Evolutionary conservation across 139 green algal species (phyloP), one percentile per base, ranked within the genome.

Genomic region (Tetratostichococcus sp.): DNA sequence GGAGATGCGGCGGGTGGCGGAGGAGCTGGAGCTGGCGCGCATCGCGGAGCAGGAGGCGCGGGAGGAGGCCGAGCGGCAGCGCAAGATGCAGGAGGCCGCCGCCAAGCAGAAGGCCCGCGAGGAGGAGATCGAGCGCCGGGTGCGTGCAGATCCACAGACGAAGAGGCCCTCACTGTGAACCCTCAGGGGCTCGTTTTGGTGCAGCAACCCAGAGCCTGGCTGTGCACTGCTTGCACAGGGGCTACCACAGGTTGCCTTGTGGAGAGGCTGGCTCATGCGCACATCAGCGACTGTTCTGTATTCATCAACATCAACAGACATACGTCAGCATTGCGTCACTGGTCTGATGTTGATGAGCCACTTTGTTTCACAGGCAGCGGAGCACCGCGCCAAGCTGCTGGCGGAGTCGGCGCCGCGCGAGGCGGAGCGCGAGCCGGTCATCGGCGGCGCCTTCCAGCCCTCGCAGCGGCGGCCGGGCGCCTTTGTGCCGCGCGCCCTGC

Each of bases 41-140:
- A 87, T 88, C 81, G 69, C 85, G 73, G 77, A 87, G 26, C 50
- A 62, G 19, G 82, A 88, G 32, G 79, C 83, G 77, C 72, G 71
- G 14, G 79, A 88, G 77, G 74, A 86, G 77, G 80, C 86, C 59
- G 86, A 93, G 81, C 77, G 85, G 70, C 66, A 84, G 76, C 72
- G 73, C 69, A 87, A 89, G 83, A 69, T 86, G 73, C 75, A 87
- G 65, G 75, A 82, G 30, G 73, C 82, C 8, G 83, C 80, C 59
- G 75, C 65, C 2, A 65, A 70, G 58, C 71, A 91, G 79, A 68
- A 71, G 17, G 75, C 78, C 11, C 75, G 81, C 23, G 82, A 88
- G 69, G 82, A 84, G 72, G 86, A 91, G 79, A 86, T 92, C n/a
- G 84, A 92, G 76, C 71, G 66, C 8, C 79, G 80, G 70, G 69